Conservation (phyloP, 2,329 filamentous ascomycete genomes). For the Hymenoscyphus scutula region DNA sequence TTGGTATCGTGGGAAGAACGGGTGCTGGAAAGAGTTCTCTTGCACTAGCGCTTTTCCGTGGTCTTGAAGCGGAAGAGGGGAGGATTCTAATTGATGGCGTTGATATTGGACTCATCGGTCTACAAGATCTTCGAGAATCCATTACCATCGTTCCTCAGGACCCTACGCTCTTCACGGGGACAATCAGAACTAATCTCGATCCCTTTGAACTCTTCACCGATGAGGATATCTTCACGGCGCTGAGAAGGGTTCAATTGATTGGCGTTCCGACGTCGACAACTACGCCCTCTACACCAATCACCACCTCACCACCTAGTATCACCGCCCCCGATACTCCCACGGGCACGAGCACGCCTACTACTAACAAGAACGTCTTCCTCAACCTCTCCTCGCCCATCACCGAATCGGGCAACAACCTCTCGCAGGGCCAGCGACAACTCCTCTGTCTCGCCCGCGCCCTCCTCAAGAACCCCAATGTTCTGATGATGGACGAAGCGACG, state of each 20-base stretch:
- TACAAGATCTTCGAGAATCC: conserved; percentile 88
- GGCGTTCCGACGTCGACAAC: conserved; percentile 42
- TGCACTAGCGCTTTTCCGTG: conserved; percentile 88
- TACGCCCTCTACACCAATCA: conserved; percentile 36
- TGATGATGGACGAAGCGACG: conserved; percentile 99
- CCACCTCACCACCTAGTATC: conserved; percentile 30
- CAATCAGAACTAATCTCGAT: conserved; percentile 87
- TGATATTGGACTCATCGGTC: conserved; percentile 85
- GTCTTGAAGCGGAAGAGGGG: conserved; percentile 85
- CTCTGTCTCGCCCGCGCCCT: conserved; percentile 90
- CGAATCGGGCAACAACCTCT: conserved; percentile 91
- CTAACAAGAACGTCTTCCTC: conserved; percentile 93
- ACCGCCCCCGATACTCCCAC: conserved; percentile 33
- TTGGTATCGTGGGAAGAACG: conserved; percentile 93
- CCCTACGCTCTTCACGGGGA: conserved; percentile 89
- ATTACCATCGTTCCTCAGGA: conserved; percentile 99
- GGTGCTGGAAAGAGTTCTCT: conserved; percentile 96
- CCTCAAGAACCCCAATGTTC: conserved; percentile 83
- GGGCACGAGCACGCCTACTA: conserved; percentile 42
- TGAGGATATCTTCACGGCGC: conserved; percentile 81
- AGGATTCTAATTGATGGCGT: conserved; percentile 87
- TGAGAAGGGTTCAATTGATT: conserved; percentile 87
- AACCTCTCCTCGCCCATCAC: conserved; percentile 80
- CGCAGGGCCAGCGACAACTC: conserved; percentile 92
- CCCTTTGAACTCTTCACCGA: conserved; percentile 88